Evolutionary conservation across 176 grass and related monocot species (phyloP).

Genomic region (Triticum aestivum): IWGSC_CS_RefSeq_v2.1 NC_057799.1:641459676-641460175

Average conservation of each 20-base stretch:
- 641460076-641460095: too few relatives aligned
- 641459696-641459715: conserved; percentile 60
- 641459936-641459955: conserved; percentile 62
- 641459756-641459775: conserved; percentile 61
- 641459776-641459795: conserved; percentile 52
- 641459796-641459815: conserved; percentile 56
- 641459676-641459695: conserved; percentile 58
- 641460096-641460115: neutral
- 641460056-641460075: neutral
- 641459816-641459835: conserved; percentile 21
- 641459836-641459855: neutral
- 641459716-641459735: neutral
- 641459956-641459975: conserved; percentile 72
- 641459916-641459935: conserved; percentile 44
- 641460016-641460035: conserved; percentile 39
- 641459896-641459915: conserved; percentile 62
- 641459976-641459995: conserved; percentile 65
- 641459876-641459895: neutral
- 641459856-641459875: conserved; percentile 15
- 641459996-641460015: conserved; percentile 82
- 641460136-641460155: conserved; percentile 7
- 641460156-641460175: neutral
- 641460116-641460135: conserved; percentile 27
- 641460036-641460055: neutral
- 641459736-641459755: neutral